Evolutionary conservation across 2,329 filamentous ascomycete genomes (phyloP), one percentile per base, ranked within the genome.

Genomic region (Dactylella cylindrospora): DNA sequence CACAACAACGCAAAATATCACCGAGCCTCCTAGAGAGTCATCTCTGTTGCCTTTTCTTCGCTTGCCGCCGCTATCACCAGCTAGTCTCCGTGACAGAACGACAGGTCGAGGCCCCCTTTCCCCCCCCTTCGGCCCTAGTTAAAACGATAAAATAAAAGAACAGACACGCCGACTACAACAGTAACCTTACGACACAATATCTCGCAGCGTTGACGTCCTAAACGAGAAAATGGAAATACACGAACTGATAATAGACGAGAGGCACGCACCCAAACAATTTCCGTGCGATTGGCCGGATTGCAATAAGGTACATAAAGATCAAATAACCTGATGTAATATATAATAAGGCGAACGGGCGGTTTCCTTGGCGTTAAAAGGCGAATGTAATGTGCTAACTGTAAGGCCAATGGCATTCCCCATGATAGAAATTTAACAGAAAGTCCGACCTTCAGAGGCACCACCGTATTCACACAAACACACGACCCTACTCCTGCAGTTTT

Each of bases 401-500:
- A 12, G 26, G 13, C 35, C 41, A 31, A 17, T 29, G 19, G 31
- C 49, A 45, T 12, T 4, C 47, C 50, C 26, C 15, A 51, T 33
- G 20, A n/a, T 67, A 86, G 84, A 84, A 81, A 73, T 86, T 86
- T 75, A 85, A 85, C 72, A 78, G 84, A 68, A 86, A 86, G 72
- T 86, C 84, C 13, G 84, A 86, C 68, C 74, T 86, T 61, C 82
- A 85, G 69, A 78, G 84, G 70, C 84, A 86, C 69, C 84, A 84
- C 69, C 79, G 84, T 65, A 86, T 86, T 69, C 84, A 86, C 72
- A 86, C 84, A 49, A 85, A 85, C 69, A 83, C 86, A 72, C 76
- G 83, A 15, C 84, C 84, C 7, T 85, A 85, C 70, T 76, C 78
- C 23, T 86, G 83, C 72, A 75, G 75, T 51, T 79, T 76, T 6